Evolutionary conservation across 2,329 filamentous ascomycete species (phyloP).

Genomic region (Ceratocystis diversiconidia): DNA sequence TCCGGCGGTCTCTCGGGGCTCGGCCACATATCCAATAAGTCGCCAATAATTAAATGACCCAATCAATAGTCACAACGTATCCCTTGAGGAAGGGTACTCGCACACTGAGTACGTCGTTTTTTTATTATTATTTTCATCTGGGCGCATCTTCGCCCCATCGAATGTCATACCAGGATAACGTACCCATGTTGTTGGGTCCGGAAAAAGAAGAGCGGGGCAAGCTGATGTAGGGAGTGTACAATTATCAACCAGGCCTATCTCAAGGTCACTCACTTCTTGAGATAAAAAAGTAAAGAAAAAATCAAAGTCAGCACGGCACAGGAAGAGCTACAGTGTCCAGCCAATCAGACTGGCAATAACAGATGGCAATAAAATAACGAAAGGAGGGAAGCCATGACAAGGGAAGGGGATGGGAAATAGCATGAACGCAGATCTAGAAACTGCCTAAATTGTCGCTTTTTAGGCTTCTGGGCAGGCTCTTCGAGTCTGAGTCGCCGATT

Average conservation of each 20-base stretch:
- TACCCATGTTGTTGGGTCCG: not conserved
- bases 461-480: not conserved
- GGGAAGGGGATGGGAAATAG: not conserved
- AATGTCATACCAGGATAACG: not conserved
- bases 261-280: not conserved
- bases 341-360: not conserved
- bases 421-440: not conserved
- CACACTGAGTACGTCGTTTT: not conserved
- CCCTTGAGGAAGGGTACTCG: not conserved
- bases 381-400: not conserved
- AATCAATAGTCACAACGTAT: not conserved
- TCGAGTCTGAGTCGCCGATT: not conserved
- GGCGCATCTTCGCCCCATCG: not conserved
- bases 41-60: not conserved
- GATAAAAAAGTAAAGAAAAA: not conserved
- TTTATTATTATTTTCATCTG: not conserved
- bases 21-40: not conserved
- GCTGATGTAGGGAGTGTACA: not conserved
- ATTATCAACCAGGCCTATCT: not conserved
- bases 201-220: not conserved
- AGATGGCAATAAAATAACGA: not conserved
- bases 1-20: constrained; percentile 3
- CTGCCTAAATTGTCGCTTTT: not conserved
- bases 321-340: not conserved
- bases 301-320: not conserved